A percentile compares a stretch with the other conserved stretches of the same genome.
phyloP scores from a whole-genome alignment of 2,329 filamentous ascomycete species.

The Colletotrichum brevisporum region DNA sequence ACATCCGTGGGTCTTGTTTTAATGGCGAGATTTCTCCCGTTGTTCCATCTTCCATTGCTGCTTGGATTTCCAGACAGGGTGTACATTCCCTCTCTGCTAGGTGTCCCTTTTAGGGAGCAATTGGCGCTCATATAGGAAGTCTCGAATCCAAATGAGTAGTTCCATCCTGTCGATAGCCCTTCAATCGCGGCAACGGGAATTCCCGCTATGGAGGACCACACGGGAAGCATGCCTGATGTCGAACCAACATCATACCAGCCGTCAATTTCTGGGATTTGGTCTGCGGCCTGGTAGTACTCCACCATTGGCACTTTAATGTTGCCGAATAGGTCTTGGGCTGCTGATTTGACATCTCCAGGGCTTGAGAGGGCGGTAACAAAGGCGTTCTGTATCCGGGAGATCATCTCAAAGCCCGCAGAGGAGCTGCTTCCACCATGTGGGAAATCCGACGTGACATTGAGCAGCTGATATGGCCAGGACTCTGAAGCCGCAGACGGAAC shows the following conservation, averaged over 20 bases:
- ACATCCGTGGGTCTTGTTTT: neutral
- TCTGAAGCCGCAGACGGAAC: neutral
- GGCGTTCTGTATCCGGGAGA: neutral
- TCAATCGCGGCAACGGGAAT: neutral
- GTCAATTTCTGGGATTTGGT: neutral
- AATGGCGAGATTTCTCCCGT: neutral
- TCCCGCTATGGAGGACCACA: neutral
- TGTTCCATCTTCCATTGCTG: neutral
- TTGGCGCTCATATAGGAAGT: conserved; percentile 17
- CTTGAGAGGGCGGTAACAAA: conserved; percentile 2
- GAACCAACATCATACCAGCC: conserved; percentile 4
- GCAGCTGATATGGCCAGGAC: neutral
- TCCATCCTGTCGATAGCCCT: rapidly evolving
- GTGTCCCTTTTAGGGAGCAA: neutral
- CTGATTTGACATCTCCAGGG: neutral
- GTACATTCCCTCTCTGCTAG: neutral
- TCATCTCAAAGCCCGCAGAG: neutral
- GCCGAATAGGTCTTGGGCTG: conserved; percentile 6
- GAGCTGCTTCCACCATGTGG: neutral
- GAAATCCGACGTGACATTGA: conserved; percentile 15
- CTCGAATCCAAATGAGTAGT: conserved; percentile 1
- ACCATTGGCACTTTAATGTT: conserved; percentile 25
- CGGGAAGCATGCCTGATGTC: too few relatives aligned
- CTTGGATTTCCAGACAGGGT: too few relatives aligned
- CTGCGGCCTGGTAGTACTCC: conserved; percentile 1